Conservation (phyloP, 169 alveolate species). For the Amoebophrya sp. region DNA sequence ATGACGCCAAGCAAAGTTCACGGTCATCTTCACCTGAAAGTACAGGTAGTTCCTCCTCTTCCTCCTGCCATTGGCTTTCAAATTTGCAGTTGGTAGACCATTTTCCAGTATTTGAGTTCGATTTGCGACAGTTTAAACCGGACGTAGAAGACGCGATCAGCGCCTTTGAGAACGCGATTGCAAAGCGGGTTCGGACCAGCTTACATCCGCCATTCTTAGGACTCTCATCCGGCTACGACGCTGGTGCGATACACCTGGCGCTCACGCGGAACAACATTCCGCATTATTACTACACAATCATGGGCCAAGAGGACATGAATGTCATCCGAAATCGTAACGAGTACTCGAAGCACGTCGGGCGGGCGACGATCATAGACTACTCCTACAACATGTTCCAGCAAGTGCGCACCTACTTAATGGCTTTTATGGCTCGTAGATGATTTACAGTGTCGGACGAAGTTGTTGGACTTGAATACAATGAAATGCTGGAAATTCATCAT, state of each 20-base stretch:
- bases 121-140: conserved; percentile 29
- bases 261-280: neutral
- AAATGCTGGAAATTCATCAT: no score
- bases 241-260: conserved; percentile 30
- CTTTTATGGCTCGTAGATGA: no score
- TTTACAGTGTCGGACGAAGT: no score
- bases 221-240: conserved; percentile 32
- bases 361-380: neutral
- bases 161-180: conserved; percentile 11
- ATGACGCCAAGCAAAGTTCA: no score
- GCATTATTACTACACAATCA: conserved; percentile 18
- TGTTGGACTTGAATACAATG: no score
- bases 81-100: neutral
- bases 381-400: conserved; percentile 15
- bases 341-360: neutral
- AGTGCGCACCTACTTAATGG: neutral
- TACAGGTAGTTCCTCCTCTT: no score
- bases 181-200: neutral
- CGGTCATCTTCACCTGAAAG: no score
- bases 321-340: neutral
- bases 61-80: no score
- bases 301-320: conserved; percentile 20
- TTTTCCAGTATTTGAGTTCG: conserved; percentile 24
- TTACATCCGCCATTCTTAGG: conserved; percentile 10
- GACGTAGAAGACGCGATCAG: neutral